Evolutionary conservation across 805 yeast genomes (phyloP), one percentile per base, ranked within the genome.

Genomic region (Cyberlindnera euphorbiae): DNA sequence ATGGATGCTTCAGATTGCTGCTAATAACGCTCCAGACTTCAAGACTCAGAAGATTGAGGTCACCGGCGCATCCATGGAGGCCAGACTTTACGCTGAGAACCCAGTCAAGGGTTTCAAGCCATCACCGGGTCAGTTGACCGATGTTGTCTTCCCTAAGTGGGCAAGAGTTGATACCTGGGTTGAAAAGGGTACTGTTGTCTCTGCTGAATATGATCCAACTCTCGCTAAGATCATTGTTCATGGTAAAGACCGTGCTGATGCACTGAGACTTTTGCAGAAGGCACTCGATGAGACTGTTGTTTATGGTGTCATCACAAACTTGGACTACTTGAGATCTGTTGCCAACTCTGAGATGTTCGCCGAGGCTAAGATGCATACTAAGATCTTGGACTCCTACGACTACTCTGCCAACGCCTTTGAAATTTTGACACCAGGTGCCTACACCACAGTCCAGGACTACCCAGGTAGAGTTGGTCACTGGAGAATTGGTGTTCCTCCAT

Each of bases 121-220:
- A 15, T 86, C 96, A 22, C 97, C 98, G 19, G 98, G 98, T 46
- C 94, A 83, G 60, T 66, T 90, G 40, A 79, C 87, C 9, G 88
- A 86, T 47, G 89, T 90, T 27, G 59, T 63, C 34, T 93, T 89
- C 70, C 97, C 98, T 3, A 61, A 66, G 16, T 83, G 89, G 83
- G 96, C 96, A 8, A 79, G 98, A 64, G 76, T 90, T 45, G 98
- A 90, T 57, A 82, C 93, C 11, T 93, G 98, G 97, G 90, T 87
- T 32, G 67, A 75, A 38, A 82, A 82, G 46, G 98, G 98, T 46
- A 82, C 96, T 10, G 77, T 71, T 25, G 67, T 90, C 42, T 80
- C 95, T 43, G 87, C 96, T 17, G 97, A 93, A 60, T 90, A 87
- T 60, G 98, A 89, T 62, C 97, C 97, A 32, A 87, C 96, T 9